Conservation (phyloP, 148 eudicot genomes). For the Silene uniflora region DNA sequence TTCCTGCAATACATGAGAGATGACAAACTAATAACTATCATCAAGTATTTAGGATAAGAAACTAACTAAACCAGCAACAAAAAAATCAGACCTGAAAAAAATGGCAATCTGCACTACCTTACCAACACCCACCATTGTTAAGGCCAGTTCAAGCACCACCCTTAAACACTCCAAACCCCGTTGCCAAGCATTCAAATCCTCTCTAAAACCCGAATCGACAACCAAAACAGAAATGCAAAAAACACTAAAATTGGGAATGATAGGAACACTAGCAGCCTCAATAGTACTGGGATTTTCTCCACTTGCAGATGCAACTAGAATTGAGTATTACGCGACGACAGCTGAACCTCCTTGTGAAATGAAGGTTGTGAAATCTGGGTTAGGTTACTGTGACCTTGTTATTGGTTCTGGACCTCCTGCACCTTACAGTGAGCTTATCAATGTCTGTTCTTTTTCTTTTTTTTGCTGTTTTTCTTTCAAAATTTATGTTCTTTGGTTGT, state of each 20-base stretch:
- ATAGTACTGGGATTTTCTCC: conserved; percentile 43
- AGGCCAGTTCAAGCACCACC: conserved; percentile 24
- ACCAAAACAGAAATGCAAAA: background rate
- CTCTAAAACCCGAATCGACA: background rate
- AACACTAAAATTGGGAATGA: conserved; percentile 15
- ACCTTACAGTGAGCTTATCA: conserved; percentile 62
- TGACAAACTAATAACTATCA: conserved; percentile 10
- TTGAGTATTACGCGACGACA: conserved; percentile 81
- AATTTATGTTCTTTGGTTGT: background rate
- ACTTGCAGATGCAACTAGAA: conserved; percentile 66
- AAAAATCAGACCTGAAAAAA: background rate
- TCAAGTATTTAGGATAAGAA: conserved; percentile 24
- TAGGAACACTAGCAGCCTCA: conserved; percentile 39
- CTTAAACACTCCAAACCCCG: conserved; percentile 14
- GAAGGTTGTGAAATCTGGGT: conserved; percentile 62
- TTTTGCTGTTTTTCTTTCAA: background rate
- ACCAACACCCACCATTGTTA: conserved; percentile 16
- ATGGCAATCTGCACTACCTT: conserved; percentile 22
- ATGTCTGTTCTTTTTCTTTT: conserved; percentile 25
- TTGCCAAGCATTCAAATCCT: conserved; percentile 14
- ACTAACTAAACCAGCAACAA: background rate
- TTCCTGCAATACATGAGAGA: background rate
- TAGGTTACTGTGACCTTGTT: conserved; percentile 69
- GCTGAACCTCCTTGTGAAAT: conserved; percentile 75
- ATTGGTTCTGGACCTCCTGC: conserved; percentile 61